Evolutionary conservation across 2,329 filamentous ascomycete genomes (phyloP), one percentile per base, ranked within the genome.

Genomic region (Clarireedia sp.): DNA sequence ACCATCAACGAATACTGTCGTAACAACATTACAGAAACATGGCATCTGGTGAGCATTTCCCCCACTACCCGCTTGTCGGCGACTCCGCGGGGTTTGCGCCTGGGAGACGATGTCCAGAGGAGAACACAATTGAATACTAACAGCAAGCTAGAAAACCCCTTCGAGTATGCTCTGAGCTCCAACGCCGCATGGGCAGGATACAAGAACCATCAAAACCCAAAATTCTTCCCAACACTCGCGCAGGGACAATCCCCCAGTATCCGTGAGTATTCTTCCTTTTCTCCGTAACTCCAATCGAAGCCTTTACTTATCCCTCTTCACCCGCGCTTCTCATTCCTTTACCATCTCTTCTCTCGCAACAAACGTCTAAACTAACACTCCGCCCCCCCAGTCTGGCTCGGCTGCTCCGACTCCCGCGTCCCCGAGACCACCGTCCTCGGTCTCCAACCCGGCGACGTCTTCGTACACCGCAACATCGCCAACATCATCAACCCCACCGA

Each of bases 401-500:
- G 90, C 57, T 95, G 90, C 74, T 87, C 88, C 65, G 90, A 95
- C 75, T 89, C 85, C 40, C 87, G 90, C 61, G 85, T 89, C 63
- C 89, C 90, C 1, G 90, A 94, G 72, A 92, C 88, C 5, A 90
- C 85, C 48, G 79, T 95, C 66, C 79, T 91, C 26, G 85, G 86
- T 66, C 78, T 90, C 57, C 79, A 89, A 66, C 88, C 89, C 3
- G 89, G 90, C 57, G 89, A 95, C 65, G 84, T 95, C 63, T 95
- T 95, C 70, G 86, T 90, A 51, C 89, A 95, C 76, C 87, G 90
- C 69, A 95, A 95, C 75, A 91, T 95, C 69, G 89, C 88, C 71
- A 95, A 95, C 74, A 82, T 92, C 66, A 74, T 95, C 60, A 82
- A 83, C 56, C 75, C 83, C 19, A 83, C 82, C 64, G 90, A 95